Percentiles rank a stretch among this genome's conserved stretches.
Conservation (phyloP, 345 rosid genomes). For the Citrus reticulata region DNA sequence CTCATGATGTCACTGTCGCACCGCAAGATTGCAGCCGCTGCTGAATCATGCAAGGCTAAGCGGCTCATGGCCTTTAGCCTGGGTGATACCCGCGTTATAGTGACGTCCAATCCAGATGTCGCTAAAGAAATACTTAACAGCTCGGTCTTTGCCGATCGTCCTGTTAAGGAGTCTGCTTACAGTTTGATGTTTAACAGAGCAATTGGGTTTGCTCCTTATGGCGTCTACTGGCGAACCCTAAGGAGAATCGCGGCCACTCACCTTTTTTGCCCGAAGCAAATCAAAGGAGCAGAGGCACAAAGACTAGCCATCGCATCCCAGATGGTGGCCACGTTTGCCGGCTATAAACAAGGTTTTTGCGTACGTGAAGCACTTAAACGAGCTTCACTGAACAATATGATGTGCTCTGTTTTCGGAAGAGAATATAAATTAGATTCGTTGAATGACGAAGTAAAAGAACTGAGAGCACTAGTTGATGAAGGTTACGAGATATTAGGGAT, state of each 20-base stretch:
- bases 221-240: conserved; percentile 71
- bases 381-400: conserved; percentile 74
- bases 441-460: conserved; percentile 33
- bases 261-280: conserved; percentile 60
- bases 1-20: conserved; percentile 65
- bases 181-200: conserved; percentile 73
- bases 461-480: conserved; percentile 56
- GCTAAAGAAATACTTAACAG: conserved; percentile 66
- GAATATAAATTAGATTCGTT: conserved; percentile 36
- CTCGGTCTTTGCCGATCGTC: conserved; percentile 68
- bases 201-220: conserved; percentile 77
- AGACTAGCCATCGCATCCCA: conserved; percentile 41
- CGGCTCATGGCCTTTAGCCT: conserved; percentile 74
- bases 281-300: conserved; percentile 43
- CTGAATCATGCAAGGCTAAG: conserved; percentile 37
- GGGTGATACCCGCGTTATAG: conserved; percentile 61
- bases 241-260: conserved; percentile 60
- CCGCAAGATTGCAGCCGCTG: conserved; percentile 43
- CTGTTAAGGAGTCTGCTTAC: conserved; percentile 70
- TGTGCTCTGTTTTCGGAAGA: conserved; percentile 69
- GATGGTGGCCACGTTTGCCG: conserved; percentile 38
- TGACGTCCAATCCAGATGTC: conserved; percentile 62
- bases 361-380: conserved; percentile 56
- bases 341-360: conserved; percentile 17
- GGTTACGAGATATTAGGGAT: conserved; percentile 63